Base-by-base conservation (phyloP, 2,329 filamentous ascomycete species). In the Fusarium pseudonygamai region DNA sequence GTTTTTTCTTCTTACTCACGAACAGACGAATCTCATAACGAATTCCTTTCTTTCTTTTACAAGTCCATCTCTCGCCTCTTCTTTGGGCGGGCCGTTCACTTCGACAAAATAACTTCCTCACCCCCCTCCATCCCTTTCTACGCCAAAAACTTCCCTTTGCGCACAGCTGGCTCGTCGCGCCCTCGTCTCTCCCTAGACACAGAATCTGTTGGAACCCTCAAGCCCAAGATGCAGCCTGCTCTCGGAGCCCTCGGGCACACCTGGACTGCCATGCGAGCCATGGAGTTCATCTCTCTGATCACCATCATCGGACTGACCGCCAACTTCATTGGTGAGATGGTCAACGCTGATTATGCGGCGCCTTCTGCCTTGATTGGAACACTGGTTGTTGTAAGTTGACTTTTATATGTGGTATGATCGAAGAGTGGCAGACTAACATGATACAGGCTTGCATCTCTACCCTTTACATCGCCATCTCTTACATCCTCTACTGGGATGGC, bases 241-340 rank as follows among this genome's bases (percentile, higher is more conserved):
- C 84, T 92, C 81, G 92, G 93, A 77, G 92, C 92, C 80, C 85
- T 96, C 75, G 94, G 93, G 81, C 90, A 92, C 77, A 93, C 92
- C 75, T 97, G 97, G 84, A 90, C 93, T 66, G 85, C 90, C 74
- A 89, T 92, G 75, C 92, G 95, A 53, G 86, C 88, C 65, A 86
- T 95, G 75, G 91, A 97, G 80, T 87, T 90, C 67, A 83, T 93
- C 71, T 90, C 89, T 32, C 91, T 97, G 79, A 86, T 96, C 65
- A 86, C 91, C 66, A 90, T 96, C 74, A 92, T 97, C 73, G 94
- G 94, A 50, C 89, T 97, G 81, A 91, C 91, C 2, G 90, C 92
- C 78, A 94, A 95, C 82, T 97, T 97, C 82, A 91, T 97, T 78
- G 87, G 91, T 30, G 88, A 93, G 76, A 94, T 97, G 80, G 89